Evolutionary conservation across 140 eudicot species (phyloP).

Genomic region (Cichorium intybus): DNA sequence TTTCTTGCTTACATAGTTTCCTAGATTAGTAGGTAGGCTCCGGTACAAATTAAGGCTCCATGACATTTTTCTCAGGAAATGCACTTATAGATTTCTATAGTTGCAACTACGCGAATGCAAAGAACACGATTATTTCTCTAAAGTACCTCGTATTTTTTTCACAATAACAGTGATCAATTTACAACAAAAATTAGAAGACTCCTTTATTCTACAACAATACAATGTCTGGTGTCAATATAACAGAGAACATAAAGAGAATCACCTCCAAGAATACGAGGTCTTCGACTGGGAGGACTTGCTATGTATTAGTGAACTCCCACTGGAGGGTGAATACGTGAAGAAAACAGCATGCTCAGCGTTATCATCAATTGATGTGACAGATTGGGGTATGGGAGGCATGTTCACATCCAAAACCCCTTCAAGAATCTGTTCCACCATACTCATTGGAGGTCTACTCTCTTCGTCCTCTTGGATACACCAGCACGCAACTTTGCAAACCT

Average conservation of each 20-base stretch:
- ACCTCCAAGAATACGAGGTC: conserved; percentile 18
- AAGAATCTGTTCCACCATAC: conserved; percentile 60
- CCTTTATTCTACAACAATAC: background rate
- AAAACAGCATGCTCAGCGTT: conserved; percentile 37
- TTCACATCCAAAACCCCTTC: conserved; percentile 57
- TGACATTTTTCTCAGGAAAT: no score
- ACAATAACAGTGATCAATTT: background rate
- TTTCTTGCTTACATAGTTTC: no score
- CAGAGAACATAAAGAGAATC: background rate
- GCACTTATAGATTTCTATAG: no score
- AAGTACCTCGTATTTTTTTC: conserved; percentile 18
- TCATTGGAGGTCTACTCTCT: conserved; percentile 51
- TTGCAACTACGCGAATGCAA: no score
- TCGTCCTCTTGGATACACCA: conserved; percentile 81
- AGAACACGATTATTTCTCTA: no score
- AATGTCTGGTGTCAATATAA: background rate
- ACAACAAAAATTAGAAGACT: background rate
- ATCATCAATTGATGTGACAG: conserved; percentile 34
- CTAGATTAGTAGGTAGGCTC: no score
- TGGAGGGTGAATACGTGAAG: conserved; percentile 50
- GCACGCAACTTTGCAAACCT: conserved; percentile 46
- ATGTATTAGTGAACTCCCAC: conserved; percentile 24
- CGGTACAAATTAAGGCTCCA: no score
- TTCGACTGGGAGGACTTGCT: conserved; percentile 20
- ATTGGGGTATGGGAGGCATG: conserved; percentile 51